Base-by-base conservation (phyloP, 2,329 filamentous ascomycete genomes). In the Penicillium hesseltinei region DNA sequence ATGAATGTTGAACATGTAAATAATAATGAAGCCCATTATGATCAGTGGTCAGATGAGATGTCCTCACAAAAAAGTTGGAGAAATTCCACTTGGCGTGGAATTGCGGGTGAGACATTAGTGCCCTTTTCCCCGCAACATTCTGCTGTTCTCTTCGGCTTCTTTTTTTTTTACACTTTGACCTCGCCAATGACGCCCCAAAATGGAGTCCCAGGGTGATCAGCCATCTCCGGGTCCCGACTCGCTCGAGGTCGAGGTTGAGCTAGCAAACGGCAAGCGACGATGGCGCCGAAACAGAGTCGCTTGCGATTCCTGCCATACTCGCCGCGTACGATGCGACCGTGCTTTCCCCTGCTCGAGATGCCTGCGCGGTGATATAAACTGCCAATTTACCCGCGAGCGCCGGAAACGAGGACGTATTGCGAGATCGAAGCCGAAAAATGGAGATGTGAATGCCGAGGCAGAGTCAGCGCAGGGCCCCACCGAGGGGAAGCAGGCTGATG, bases 231-330 rank as follows among this genome's bases (percentile, higher is more conserved):
- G 60, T 25, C 57, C 60, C 42, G 63, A 60, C 48, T 57, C 62
- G 8, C 55, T 44, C 5, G 50, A 52, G 17, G 55, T 44, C 5
- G 50, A 52, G 39, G 17, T 64, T 23, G 65, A 67, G n/a, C 58
- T 66, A 21, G 48, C 60, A 36, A 62, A 66, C 50, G 62, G 65
- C 33, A 75, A 74, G 50, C 71, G 71, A 55, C 71, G 73, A 51
- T 73, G 72, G 72, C 68, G 70, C 36, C 69, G 72, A 21, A 75
- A 74, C 54, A 69, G 69, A 43, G 71, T 74, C 69, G 92, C 92
- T 21, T 97, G 92, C 77, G 92, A 97, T 75, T 92, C 96, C 73
- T 97, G 92, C 77, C 96, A 97, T 74, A 90, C 96, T 72, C 82
- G 96, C 58, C 84, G 92, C 62, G 96, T 92, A 21, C 96, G 95